Conservation (phyloP, 163 green algal species). For the Picocystis sp. region DNA sequence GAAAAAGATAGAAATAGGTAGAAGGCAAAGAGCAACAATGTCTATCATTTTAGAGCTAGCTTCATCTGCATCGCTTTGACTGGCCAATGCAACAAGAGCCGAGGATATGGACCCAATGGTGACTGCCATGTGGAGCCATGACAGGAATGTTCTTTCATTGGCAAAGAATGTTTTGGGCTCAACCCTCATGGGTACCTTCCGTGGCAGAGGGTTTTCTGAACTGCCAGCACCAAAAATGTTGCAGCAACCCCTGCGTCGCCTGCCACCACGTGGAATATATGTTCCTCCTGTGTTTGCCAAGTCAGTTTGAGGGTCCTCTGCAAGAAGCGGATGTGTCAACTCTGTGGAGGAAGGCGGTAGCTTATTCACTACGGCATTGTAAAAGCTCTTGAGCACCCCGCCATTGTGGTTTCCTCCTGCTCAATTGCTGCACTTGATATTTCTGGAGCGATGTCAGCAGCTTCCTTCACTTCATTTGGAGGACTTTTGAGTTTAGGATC, state of each 20-base stretch:
- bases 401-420: background rate
- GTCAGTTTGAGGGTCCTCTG: background rate
- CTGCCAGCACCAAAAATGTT: too few species aligned
- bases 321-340: too few species aligned
- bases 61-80: conserved; percentile 47
- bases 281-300: background rate
- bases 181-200: conserved; percentile 59
- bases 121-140: conserved; percentile 81
- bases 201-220: conserved; percentile 15
- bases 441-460: background rate
- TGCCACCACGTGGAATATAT: too few species aligned
- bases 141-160: conserved; percentile 85
- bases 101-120: conserved; percentile 65
- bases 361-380: too few species aligned
- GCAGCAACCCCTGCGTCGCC: too few species aligned
- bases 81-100: conserved; percentile 55
- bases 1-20: conserved; percentile 69
- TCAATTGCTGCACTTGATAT: background rate
- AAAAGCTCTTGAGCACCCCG: too few species aligned
- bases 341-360: too few species aligned
- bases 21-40: conserved; percentile 70
- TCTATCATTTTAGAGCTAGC: conserved; percentile 59
- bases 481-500: background rate
- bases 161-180: conserved; percentile 89
- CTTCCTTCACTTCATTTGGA: background rate